phyloP scores from a whole-genome alignment of 768 basidiomycete genomes.

The Boletellus sp. region DNA sequence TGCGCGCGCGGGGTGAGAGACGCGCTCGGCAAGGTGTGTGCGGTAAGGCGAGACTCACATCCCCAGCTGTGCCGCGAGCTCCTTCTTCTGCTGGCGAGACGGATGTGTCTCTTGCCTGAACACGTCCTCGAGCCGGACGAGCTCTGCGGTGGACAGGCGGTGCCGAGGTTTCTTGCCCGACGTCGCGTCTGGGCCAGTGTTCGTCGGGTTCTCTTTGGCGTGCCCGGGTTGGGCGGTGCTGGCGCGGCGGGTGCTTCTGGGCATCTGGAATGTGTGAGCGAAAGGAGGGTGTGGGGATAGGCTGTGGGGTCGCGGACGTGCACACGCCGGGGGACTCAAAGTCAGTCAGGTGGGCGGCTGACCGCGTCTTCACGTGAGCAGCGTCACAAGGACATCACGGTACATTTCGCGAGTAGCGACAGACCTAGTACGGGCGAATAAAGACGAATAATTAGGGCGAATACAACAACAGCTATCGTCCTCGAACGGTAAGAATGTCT shows the following conservation, averaged over 20 bases:
- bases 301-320: slow-evolving; percentile 13
- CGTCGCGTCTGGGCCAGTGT: background rate
- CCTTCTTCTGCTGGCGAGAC: slow-evolving; percentile 27
- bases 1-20: background rate
- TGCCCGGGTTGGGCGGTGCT: slow-evolving; percentile 2
- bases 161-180: slow-evolving; percentile 31
- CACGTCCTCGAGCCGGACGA: slow-evolving; percentile 24
- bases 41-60: slow-evolving; percentile 24
- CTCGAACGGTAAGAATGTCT: background rate
- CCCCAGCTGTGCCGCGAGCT: slow-evolving; percentile 24
- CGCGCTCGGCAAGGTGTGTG: too few species aligned
- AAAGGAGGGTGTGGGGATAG: slow-evolving; percentile 20
- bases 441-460: slow-evolving; percentile 28
- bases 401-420: too few species aligned
- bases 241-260: slow-evolving; percentile 28
- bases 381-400: background rate
- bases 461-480: slow-evolving; percentile 14
- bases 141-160: slow-evolving; percentile 34
- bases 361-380: slow-evolving; percentile 21
- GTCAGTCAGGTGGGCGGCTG: slow-evolving; percentile 15
- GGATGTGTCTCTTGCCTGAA: slow-evolving; percentile 31
- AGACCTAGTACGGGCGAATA: slow-evolving; percentile 20
- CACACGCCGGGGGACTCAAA: background rate
- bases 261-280: slow-evolving; percentile 19
- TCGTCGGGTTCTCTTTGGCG: slow-evolving; percentile 17